Conservation (phyloP, 1,284 basidiomycete species). For the Ceratobasidium sp. region DNA sequence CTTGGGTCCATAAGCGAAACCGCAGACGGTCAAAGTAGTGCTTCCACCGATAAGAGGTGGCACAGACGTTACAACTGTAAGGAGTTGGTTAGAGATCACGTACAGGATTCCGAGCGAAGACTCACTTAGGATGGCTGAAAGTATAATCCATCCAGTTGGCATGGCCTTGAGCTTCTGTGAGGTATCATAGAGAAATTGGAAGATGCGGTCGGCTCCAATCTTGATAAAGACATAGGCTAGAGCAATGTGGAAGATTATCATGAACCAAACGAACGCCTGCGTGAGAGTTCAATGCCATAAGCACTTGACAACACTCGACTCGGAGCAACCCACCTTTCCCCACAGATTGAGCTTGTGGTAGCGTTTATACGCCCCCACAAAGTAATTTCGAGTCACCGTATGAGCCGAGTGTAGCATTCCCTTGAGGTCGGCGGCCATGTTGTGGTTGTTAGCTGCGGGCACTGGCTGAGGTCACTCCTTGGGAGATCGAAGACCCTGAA, state of each 20-base stretch:
- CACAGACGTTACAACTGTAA: conserved; percentile 68
- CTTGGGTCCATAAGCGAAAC: conserved; percentile 81
- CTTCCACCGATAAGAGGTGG: conserved; percentile 82
- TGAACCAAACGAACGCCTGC: conserved; percentile 53
- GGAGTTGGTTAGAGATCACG: not conserved
- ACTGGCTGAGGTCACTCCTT: conserved; percentile 20
- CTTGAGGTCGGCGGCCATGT: conserved; percentile 21
- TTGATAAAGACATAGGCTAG: conserved; percentile 55
- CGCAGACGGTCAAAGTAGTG: conserved; percentile 68
- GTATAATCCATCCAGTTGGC: conserved; percentile 66
- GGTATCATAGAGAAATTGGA: conserved; percentile 70
- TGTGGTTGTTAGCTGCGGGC: conserved; percentile 23
- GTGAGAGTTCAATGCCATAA: not conserved
- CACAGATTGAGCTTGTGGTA: conserved; percentile 57
- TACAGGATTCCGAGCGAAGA: conserved; percentile 39
- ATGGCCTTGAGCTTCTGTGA: conserved; percentile 66
- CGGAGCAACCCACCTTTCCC: conserved; percentile 56
- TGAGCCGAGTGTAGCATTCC: conserved; percentile 2
- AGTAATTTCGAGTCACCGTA: conserved; percentile 7
- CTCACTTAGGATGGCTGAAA: conserved; percentile 61
- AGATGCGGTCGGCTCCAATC: conserved; percentile 66
- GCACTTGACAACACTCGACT: not conserved
- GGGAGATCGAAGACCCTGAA: conserved; percentile 25
- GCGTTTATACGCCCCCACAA: conserved; percentile 42
- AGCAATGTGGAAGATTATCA: conserved; percentile 56